Evolutionary conservation across 306 rosid species (phyloP).

Genomic region (Ceratonia siliqua): DNA sequence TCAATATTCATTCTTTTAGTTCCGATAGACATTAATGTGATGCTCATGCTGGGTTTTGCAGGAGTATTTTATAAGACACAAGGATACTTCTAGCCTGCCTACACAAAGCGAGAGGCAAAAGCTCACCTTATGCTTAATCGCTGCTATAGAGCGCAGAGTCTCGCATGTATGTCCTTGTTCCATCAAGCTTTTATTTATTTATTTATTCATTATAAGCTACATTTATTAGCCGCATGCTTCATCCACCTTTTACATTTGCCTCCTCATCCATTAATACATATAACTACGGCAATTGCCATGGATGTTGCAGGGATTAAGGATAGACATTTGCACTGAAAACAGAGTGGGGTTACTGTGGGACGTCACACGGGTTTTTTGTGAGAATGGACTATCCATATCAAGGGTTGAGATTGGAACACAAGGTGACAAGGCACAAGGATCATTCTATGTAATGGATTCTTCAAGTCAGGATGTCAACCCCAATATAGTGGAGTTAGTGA

Average conservation of each 20-base stretch:
- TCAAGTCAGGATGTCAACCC: constrained; percentile 58
- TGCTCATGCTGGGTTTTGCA: not conserved
- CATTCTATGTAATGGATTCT: constrained; percentile 67
- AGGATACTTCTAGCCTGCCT: constrained; percentile 41
- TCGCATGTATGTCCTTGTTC: constrained; percentile 70
- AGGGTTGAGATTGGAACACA: constrained; percentile 56
- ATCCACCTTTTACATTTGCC: not conserved
- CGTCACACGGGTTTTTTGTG: constrained; percentile 65
- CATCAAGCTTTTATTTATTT: not conserved
- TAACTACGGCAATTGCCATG: not conserved
- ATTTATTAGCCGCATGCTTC: not conserved
- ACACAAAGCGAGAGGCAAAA: constrained; percentile 56
- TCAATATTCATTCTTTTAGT: not conserved
- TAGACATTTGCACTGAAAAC: constrained; percentile 57
- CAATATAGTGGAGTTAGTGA: constrained; percentile 50
- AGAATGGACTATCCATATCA: constrained; percentile 67
- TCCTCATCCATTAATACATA: not conserved
- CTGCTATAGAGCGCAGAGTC: constrained; percentile 84
- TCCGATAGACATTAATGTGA: too few relatives aligned
- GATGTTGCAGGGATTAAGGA: constrained; percentile 58
- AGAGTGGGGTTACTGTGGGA: constrained; percentile 68
- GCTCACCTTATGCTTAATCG: constrained; percentile 60
- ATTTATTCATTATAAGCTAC: not conserved
- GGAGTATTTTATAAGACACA: constrained; percentile 79
- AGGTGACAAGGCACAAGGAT: constrained; percentile 63